These are phyloP conservation scores for Hypoxylon sp. DNA, from an alignment of 2,329 filamentous ascomycete species.

Conservation along the genomic window DNA sequence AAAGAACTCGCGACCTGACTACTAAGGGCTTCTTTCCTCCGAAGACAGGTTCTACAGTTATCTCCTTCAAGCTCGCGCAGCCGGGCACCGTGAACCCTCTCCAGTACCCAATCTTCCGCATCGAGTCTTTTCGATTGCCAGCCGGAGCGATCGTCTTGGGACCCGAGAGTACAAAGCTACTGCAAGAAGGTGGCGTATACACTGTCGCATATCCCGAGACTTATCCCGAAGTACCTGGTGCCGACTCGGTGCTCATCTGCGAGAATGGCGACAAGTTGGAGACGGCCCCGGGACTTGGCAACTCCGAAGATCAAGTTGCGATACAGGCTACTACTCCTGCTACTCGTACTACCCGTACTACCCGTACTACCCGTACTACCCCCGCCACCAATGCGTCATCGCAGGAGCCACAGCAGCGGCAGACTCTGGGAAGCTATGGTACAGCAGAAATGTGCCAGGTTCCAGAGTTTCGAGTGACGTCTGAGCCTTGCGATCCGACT, in stretches of 20 bases:
- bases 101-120: not conserved
- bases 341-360: no score
- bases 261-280: conserved; percentile 5
- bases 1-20: not conserved
- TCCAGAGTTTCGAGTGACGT: no score
- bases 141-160: not conserved
- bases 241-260: conserved; percentile 2
- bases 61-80: not conserved
- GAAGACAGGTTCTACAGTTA: not conserved
- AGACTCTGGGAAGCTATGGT: no score
- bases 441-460: no score
- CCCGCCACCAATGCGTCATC: no score
- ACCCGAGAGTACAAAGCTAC: not conserved
- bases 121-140: conserved; percentile 14
- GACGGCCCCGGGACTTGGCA: not conserved
- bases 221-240: not conserved
- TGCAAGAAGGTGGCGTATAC: conserved; percentile 8
- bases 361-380: no score
- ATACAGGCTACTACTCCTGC: no score
- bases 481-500: no score
- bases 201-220: not conserved
- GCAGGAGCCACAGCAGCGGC: no score
- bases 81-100: not conserved
- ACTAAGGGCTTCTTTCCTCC: not conserved
- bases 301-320: not conserved